phyloP scores from a whole-genome alignment of 495 filamentous ascomycete species.

The Oleoguttula mirabilis region DNA sequence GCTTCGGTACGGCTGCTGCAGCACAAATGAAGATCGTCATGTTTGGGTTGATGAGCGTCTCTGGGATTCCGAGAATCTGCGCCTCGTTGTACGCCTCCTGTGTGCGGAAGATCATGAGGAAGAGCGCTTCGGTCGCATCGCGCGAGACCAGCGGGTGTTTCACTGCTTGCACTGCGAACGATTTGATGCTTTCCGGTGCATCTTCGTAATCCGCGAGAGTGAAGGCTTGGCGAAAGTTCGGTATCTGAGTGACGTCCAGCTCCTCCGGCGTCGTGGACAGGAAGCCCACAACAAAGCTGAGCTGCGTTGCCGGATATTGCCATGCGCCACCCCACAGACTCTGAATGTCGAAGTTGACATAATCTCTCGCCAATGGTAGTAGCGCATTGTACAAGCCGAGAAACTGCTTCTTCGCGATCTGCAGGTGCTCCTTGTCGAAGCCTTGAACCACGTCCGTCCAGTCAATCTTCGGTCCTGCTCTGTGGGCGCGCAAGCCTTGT shows the following conservation, averaged over 20 bases:
- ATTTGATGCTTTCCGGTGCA: slow-evolving; percentile 54
- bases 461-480: slow-evolving; percentile 48
- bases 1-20: slow-evolving; percentile 54
- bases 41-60: slow-evolving; percentile 55
- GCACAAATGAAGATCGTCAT: slow-evolving; percentile 69
- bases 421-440: slow-evolving; percentile 69
- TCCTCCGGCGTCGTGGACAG: slow-evolving; percentile 55
- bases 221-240: slow-evolving; percentile 66
- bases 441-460: slow-evolving; percentile 73
- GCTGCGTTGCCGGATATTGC: slow-evolving; percentile 72
- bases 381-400: slow-evolving; percentile 65
- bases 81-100: slow-evolving; percentile 31
- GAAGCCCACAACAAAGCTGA: slow-evolving; percentile 81
- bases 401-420: slow-evolving; percentile 68
- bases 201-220: slow-evolving; percentile 61
- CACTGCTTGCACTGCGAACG: slow-evolving; percentile 60
- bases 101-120: slow-evolving; percentile 39
- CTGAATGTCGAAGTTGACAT: slow-evolving; percentile 58
- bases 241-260: slow-evolving; percentile 71
- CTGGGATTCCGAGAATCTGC: slow-evolving; percentile 36
- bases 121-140: slow-evolving; percentile 59
- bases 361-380: slow-evolving; percentile 51
- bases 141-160: slow-evolving; percentile 80
- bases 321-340: slow-evolving; percentile 84
- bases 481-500: slow-evolving; percentile 44